A percentile compares a stretch with the other conserved stretches of the same genome.
These are phyloP conservation scores for Quercus suber DNA, from an alignment of 306 rosid genomes.

Conservation along the genomic window DNA sequence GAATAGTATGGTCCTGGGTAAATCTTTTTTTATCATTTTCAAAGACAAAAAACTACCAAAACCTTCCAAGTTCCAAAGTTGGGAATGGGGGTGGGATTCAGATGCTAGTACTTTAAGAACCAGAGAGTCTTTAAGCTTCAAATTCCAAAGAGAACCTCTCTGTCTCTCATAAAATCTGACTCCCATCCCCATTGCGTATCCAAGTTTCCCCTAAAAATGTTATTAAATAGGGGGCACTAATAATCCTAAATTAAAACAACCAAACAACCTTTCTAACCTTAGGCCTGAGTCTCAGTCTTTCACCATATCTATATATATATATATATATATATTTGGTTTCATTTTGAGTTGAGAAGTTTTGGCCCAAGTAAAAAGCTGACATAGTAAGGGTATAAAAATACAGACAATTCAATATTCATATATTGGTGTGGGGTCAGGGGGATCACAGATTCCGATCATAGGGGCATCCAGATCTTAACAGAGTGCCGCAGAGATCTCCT, in stretches of 20 bases:
- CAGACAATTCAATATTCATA: not conserved
- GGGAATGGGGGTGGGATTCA: conserved; percentile 8
- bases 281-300: too few species aligned
- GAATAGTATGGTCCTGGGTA: not conserved
- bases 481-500: conserved; percentile 34
- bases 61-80: conserved; percentile 37
- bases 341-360: not conserved
- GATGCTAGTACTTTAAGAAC: not conserved
- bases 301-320: too few species aligned
- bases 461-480: conserved; percentile 42
- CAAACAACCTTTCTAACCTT: not conserved
- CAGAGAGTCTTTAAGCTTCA: conserved; percentile 31
- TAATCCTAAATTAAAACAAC: not conserved
- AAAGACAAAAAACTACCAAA: not conserved
- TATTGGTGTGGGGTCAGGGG: not conserved
- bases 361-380: conserved; percentile 16
- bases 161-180: not conserved
- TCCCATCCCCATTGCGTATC: not conserved
- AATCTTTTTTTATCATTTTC: not conserved
- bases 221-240: not conserved
- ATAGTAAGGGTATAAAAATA: not conserved
- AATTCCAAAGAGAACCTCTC: conserved; percentile 46
- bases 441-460: conserved; percentile 39
- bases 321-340: too few species aligned
- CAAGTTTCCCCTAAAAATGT: not conserved